Evolutionary conservation across 495 filamentous ascomycete species (phyloP).

Genomic region (Saxophila tyrrhenica): DNA sequence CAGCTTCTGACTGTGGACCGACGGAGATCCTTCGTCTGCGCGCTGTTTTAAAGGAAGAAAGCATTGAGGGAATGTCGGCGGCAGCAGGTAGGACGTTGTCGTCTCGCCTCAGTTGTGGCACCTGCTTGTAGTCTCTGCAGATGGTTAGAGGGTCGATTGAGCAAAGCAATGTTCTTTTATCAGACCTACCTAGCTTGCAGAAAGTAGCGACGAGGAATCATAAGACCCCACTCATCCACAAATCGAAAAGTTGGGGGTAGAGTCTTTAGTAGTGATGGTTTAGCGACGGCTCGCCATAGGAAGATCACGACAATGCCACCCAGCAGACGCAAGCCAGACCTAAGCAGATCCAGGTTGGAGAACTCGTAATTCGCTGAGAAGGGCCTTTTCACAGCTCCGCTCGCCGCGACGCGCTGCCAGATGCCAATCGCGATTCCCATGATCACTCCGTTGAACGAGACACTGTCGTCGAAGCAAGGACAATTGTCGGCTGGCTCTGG

Average conservation of each 20-base stretch:
- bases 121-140: conserved; percentile 65
- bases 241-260: conserved; percentile 81
- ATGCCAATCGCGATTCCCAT: conserved; percentile 68
- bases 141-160: neutral
- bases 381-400: conserved; percentile 33
- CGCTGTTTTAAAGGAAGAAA: conserved; percentile 70
- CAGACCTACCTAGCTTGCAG: conserved; percentile 66
- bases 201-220: conserved; percentile 77
- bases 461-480: conserved; percentile 94
- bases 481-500: conserved; percentile 95
- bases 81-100: conserved; percentile 80
- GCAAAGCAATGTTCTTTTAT: neutral
- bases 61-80: conserved; percentile 66
- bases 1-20: conserved; percentile 87
- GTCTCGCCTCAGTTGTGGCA: conserved; percentile 64
- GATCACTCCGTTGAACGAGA: conserved; percentile 81
- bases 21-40: conserved; percentile 74
- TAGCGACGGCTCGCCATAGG: conserved; percentile 77
- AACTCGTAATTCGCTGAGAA: conserved; percentile 34
- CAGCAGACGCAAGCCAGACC: conserved; percentile 52
- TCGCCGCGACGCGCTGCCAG: conserved; percentile 53
- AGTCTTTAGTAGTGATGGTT: conserved; percentile 63
- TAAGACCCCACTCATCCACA: conserved; percentile 65
- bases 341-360: conserved; percentile 46
- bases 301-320: conserved; percentile 76